Evolutionary conservation across 768 basidiomycete genomes (phyloP).

Genomic region (Lepiota subincarnata): DNA sequence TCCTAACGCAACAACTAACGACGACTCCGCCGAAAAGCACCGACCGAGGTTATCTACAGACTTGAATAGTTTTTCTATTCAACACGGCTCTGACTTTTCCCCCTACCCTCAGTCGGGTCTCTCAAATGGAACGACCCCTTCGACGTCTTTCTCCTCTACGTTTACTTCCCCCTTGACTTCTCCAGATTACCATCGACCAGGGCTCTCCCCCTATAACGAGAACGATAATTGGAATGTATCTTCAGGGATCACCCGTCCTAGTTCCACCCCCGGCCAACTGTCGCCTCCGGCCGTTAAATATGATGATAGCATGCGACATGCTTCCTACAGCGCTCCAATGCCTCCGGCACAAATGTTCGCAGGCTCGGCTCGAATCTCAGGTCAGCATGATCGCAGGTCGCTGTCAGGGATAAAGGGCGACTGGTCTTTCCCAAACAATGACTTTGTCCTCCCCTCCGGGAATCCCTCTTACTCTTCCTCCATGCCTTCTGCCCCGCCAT

Average conservation of each 20-base stretch:
- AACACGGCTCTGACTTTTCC: conserved; percentile 37
- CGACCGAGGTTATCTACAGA: conserved; percentile 42
- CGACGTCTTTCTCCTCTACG: conserved; percentile 46
- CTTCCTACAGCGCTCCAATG: conserved; percentile 58
- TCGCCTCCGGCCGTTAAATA: conserved; percentile 57
- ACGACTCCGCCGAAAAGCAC: conserved; percentile 33
- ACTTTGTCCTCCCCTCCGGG: conserved; percentile 48
- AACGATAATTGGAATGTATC: conserved; percentile 53
- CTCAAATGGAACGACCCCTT: conserved; percentile 48
- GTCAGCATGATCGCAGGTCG: conserved; percentile 61
- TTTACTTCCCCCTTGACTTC: conserved; percentile 46
- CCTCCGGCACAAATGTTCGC: conserved; percentile 60
- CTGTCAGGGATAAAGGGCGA: conserved; percentile 59
- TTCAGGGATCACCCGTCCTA: conserved; percentile 62
- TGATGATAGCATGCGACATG: conserved; percentile 67
- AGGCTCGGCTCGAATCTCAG: conserved; percentile 67
- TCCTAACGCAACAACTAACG: conserved; percentile 31
- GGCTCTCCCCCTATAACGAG: conserved; percentile 43
- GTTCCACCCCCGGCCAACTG: conserved; percentile 58
- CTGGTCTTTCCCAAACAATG: conserved; percentile 63
- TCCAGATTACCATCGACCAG: conserved; percentile 42
- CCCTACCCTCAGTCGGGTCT: conserved; percentile 46
- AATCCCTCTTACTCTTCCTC: conserved; percentile 37
- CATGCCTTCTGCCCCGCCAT: conserved; percentile 41
- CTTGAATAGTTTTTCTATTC: conserved; percentile 36